phyloP scores from a whole-genome alignment of 2,329 filamentous ascomycete species.

The Penicillium sp. region DNA sequence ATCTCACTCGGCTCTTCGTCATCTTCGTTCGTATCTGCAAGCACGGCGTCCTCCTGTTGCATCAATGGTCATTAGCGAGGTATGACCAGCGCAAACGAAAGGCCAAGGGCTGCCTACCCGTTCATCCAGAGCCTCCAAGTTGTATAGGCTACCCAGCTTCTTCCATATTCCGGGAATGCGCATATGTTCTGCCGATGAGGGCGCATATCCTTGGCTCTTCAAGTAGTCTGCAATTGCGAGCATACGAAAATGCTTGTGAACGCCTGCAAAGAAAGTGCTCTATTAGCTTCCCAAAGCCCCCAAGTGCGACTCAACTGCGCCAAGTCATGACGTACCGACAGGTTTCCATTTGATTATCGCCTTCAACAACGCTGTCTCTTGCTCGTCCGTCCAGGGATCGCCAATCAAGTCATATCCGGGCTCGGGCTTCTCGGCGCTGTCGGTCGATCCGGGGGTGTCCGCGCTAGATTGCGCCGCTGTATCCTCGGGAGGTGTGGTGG shows the following conservation, averaged over 20 bases:
- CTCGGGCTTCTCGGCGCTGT: conserved; percentile 42
- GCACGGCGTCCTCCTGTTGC: conserved; percentile 59
- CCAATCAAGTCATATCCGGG: conserved; percentile 59
- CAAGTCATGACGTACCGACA: conserved; percentile 67
- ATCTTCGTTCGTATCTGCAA: conserved; percentile 64
- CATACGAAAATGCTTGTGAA: conserved; percentile 95
- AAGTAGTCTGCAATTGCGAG: conserved; percentile 82
- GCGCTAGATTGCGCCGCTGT: conserved; percentile 35
- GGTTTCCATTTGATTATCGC: conserved; percentile 94
- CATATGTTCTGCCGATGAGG: conserved; percentile 71
- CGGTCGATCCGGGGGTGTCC: conserved; percentile 38
- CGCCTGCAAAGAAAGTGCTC: conserved; percentile 56
- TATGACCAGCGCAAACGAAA: not conserved
- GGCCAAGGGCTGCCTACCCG: conserved; percentile 64
- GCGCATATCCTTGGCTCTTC: conserved; percentile 78
- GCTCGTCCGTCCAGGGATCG: conserved; percentile 93
- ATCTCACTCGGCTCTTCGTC: conserved; percentile 55
- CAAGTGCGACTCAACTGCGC: not conserved
- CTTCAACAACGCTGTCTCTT: conserved; percentile 91
- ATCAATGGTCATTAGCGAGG: conserved; percentile 12
- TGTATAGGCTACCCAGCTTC: conserved; percentile 83
- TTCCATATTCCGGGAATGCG: conserved; percentile 90
- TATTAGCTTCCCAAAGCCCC: conserved; percentile 7
- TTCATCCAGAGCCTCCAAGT: conserved; percentile 84
- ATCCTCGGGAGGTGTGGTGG: conserved; percentile 38